A percentile compares a stretch with the other conserved stretches of the same genome.
These are phyloP conservation scores for Clarireedia monteithiana DNA, from an alignment of 2,329 filamentous ascomycete genomes.

Conservation along the genomic window DNA sequence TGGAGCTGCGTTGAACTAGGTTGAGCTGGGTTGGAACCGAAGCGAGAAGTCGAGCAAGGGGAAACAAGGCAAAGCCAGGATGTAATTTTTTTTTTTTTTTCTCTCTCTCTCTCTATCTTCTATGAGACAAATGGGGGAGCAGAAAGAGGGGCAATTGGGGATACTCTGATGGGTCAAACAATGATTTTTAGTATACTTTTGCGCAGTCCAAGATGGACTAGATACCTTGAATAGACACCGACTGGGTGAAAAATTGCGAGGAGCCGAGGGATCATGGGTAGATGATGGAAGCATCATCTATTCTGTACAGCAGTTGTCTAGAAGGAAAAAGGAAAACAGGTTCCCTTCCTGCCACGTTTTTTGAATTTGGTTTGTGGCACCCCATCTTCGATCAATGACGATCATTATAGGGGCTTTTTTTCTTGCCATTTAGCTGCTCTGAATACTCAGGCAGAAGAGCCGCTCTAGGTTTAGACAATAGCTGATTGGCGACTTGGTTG, in stretches of 20 bases:
- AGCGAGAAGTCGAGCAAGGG: background rate
- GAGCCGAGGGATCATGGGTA: background rate
- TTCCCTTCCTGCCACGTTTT: slow-evolving; percentile 4
- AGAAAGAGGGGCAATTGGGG: too few species aligned
- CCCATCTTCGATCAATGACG: slow-evolving; percentile 3
- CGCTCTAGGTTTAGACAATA: too few species aligned
- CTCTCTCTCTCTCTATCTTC: too few species aligned
- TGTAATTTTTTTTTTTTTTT: too few species aligned
- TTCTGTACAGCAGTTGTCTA: background rate
- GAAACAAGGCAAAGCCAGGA: background rate
- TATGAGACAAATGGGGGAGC: too few species aligned
- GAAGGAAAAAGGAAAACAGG: slow-evolving; percentile 1
- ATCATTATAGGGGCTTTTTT: slow-evolving; percentile 1
- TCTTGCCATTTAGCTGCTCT: too few species aligned
- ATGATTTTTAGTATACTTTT: too few species aligned
- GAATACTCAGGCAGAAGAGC: too few species aligned
- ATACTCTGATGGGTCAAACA: too few species aligned
- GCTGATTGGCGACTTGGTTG: background rate
- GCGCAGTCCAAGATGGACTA: too few species aligned
- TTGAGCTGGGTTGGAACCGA: background rate
- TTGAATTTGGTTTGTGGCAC: background rate
- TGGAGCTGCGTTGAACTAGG: background rate
- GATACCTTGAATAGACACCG: too few species aligned
- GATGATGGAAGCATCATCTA: background rate
- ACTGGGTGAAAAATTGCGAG: too few species aligned